phyloP scores from a whole-genome alignment of 1,139 yeast species.

The Insectozyma bohioensis region DNA sequence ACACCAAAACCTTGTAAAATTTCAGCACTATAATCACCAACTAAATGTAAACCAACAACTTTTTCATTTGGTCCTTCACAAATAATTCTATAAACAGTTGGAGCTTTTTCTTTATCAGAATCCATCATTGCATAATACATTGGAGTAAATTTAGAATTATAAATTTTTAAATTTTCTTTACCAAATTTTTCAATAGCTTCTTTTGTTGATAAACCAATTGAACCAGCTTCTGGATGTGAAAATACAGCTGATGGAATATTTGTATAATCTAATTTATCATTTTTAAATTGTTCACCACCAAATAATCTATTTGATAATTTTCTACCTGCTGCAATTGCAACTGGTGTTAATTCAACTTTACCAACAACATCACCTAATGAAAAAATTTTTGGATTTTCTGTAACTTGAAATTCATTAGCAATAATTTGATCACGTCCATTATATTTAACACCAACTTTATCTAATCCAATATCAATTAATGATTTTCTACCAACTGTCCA shows the following conservation, averaged over 20 bases:
- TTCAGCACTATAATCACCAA: conserved; percentile 89
- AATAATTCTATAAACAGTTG: conserved; percentile 82
- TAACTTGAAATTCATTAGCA: conserved; percentile 86
- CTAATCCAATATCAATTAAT: conserved; percentile 70
- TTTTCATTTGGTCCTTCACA: conserved; percentile 82
- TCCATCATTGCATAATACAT: conserved; percentile 90
- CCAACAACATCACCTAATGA: conserved; percentile 95
- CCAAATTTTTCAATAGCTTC: conserved; percentile 81
- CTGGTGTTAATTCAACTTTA: conserved; percentile 92
- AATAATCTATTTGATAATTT: conserved; percentile 86
- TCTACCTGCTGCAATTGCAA: conserved; percentile 98
- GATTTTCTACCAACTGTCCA: conserved; percentile 96
- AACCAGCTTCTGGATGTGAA: conserved; percentile 97
- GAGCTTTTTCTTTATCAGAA: conserved; percentile 68
- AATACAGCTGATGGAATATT: conserved; percentile 91
- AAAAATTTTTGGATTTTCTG: conserved; percentile 68
- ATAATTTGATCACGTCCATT: conserved; percentile 59
- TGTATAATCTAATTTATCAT: conserved; percentile 74
- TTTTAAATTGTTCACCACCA: conserved; percentile 69
- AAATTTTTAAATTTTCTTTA: conserved; percentile 73
- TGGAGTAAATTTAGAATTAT: conserved; percentile 79
- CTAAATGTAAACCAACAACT: conserved; percentile 91
- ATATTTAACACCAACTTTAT: conserved; percentile 67
- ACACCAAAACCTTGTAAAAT: conserved; percentile 98
- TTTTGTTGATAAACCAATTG: conserved; percentile 80